phyloP scores from a whole-genome alignment of 148 eudicot species.

The Talinum fruticosum region DNA sequence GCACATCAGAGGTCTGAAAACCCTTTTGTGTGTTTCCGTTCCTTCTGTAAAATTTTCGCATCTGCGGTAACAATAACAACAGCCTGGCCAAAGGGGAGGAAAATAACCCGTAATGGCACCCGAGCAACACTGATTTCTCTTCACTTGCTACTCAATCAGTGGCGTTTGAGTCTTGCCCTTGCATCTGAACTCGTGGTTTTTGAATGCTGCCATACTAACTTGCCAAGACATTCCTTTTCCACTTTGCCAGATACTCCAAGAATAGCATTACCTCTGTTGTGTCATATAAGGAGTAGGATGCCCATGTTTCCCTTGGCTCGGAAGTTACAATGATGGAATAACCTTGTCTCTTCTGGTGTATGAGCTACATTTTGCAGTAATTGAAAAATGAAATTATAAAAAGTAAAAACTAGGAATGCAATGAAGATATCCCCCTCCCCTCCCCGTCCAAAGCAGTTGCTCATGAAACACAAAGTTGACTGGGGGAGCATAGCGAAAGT shows the following conservation, averaged over 20 bases:
- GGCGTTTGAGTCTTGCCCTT: neutral
- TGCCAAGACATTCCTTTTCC: conserved; percentile 29
- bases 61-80: neutral
- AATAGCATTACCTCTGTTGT: conserved; percentile 44
- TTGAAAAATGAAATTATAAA: neutral
- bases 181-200: too few species aligned
- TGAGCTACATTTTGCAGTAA: conserved; percentile 25
- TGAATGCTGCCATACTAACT: neutral
- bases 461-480: neutral
- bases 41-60: neutral
- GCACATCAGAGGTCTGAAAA: neutral
- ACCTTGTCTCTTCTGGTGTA: conserved; percentile 42
- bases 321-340: conserved; percentile 50
- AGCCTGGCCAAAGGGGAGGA: neutral
- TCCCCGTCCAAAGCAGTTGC: neutral
- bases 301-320: conserved; percentile 46
- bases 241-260: conserved; percentile 39
- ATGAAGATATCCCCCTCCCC: neutral
- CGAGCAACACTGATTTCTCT: neutral
- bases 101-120: neutral
- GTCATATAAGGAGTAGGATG: conserved; percentile 41
- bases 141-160: neutral
- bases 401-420: neutral
- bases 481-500: neutral
- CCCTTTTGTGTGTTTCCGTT: neutral